Percentiles rank a stretch among this genome's conserved stretches.
phyloP scores from a whole-genome alignment of 116 monocot genomes.

The Phalaenopsis hybrid region DNA sequence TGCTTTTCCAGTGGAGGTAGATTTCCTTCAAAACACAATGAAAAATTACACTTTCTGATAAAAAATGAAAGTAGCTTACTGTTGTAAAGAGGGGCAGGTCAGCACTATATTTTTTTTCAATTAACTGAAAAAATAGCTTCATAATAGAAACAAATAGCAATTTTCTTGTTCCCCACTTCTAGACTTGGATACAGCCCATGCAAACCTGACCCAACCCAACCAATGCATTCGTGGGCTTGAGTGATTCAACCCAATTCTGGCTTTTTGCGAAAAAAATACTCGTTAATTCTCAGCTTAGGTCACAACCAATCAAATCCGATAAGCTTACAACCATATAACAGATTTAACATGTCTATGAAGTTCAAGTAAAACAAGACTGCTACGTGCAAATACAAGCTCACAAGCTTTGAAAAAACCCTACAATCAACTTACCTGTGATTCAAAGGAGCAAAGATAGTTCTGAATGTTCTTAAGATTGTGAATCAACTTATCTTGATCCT shows the following conservation, averaged over 20 bases:
- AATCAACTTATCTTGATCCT: constrained; percentile 57
- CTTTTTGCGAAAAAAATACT: neutral
- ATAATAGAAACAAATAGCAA: neutral
- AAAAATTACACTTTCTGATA: neutral
- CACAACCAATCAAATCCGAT: neutral
- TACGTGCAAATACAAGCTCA: neutral
- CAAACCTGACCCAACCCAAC: neutral
- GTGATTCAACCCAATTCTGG: neutral
- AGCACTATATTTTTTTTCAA: neutral
- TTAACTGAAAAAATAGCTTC: neutral
- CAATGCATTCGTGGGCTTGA: too few species aligned
- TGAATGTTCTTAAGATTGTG: constrained; percentile 52
- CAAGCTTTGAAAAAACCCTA: neutral
- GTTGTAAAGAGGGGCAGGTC: neutral
- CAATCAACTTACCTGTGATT: constrained; percentile 32
- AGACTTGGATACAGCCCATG: neutral
- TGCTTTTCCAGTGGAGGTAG: neutral
- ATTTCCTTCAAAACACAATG: neutral
- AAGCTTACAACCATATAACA: neutral
- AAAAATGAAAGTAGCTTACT: neutral
- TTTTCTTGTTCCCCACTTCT: neutral
- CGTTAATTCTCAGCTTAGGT: neutral
- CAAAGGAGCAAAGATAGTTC: constrained; percentile 61
- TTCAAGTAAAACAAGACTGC: neutral
- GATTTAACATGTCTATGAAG: neutral